These are phyloP conservation scores for Lentinula boryana DNA, from an alignment of 768 basidiomycete genomes.

Conservation along the genomic window DNA sequence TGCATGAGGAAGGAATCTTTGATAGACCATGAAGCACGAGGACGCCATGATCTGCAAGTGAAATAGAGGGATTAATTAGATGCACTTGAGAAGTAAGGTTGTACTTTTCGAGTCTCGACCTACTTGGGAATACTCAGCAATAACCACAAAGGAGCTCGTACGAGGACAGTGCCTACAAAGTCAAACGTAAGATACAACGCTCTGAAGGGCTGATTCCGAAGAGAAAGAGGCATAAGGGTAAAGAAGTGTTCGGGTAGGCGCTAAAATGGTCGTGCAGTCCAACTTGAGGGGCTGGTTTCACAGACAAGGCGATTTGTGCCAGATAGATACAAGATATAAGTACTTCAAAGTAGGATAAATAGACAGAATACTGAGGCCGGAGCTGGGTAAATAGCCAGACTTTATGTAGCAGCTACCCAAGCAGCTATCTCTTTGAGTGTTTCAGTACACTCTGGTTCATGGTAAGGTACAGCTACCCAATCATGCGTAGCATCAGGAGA, in stretches of 20 bases:
- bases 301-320: neutral
- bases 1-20: slow-evolving; percentile 3
- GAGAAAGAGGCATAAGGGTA: slow-evolving; percentile 21
- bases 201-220: slow-evolving; percentile 43
- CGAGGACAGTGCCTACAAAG: slow-evolving; percentile 28
- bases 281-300: neutral
- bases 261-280: neutral
- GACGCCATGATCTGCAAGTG: slow-evolving; percentile 30
- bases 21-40: slow-evolving; percentile 40
- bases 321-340: too few species aligned
- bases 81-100: neutral
- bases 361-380: too few species aligned
- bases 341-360: neutral
- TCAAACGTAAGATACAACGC: slow-evolving; percentile 40
- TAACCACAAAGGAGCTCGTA: slow-evolving; percentile 44
- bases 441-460: slow-evolving; percentile 47
- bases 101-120: neutral
- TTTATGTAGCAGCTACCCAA: slow-evolving; percentile 43
- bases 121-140: slow-evolving; percentile 32
- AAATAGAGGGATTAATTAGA: neutral
- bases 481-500: slow-evolving; percentile 50
- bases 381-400: slow-evolving; percentile 15
- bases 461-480: slow-evolving; percentile 41
- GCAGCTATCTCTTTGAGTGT: slow-evolving; percentile 41
- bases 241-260: neutral